Percentiles rank a stretch among this genome's conserved stretches.
phyloP scores from a whole-genome alignment of 2,329 filamentous ascomycete genomes.

The Ascochyta pisi region DNA sequence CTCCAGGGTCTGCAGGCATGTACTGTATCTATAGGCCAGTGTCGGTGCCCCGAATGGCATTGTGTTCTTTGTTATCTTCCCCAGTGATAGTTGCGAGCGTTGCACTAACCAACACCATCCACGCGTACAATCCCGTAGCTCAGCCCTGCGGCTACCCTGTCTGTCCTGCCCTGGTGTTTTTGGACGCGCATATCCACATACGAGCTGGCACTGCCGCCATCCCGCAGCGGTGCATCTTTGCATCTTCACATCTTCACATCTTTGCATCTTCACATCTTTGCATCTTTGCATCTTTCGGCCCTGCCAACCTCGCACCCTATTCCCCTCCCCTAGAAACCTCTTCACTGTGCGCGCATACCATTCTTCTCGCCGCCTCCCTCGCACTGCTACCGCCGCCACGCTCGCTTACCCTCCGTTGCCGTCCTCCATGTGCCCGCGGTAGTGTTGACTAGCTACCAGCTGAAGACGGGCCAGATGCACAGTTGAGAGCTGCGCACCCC shows the following conservation, averaged over 20 bases:
- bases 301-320: background rate
- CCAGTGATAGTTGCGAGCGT: background rate
- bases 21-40: background rate
- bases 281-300: background rate
- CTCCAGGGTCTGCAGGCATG: background rate
- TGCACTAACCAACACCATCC: slow-evolving; percentile 3
- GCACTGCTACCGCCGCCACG: slow-evolving; percentile 11
- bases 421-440: slow-evolving; percentile 29
- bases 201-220: slow-evolving; percentile 11
- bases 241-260: background rate
- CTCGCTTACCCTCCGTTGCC: slow-evolving; percentile 8
- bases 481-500: slow-evolving; percentile 25
- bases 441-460: slow-evolving; percentile 35
- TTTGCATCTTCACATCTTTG: too few relatives aligned
- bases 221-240: slow-evolving; percentile 2
- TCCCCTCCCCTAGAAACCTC: background rate
- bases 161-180: background rate
- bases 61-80: too few relatives aligned
- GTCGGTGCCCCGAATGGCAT: background rate
- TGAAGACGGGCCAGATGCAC: slow-evolving; percentile 42
- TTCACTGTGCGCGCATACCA: background rate
- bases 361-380: background rate
- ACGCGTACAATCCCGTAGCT: background rate
- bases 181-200: slow-evolving; percentile 10
- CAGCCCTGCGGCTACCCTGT: slow-evolving; percentile 5